Base-by-base conservation (phyloP, 176 grass and related monocot species). In the Cymbopogon citratus region DNA sequence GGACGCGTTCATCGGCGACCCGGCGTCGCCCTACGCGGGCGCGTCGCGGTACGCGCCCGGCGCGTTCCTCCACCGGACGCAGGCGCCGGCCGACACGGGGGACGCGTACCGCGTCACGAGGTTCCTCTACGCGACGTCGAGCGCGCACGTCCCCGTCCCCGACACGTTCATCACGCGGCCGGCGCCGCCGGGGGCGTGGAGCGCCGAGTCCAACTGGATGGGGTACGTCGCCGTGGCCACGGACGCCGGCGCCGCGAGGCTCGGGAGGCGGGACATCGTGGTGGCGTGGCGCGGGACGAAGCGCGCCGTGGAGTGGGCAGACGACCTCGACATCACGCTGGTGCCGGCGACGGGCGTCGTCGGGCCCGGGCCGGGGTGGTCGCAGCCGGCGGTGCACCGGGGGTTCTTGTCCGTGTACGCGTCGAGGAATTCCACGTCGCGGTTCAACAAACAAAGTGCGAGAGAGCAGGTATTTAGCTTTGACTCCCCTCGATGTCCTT, bases 211-310 rank as follows among this genome's bases (percentile, higher is more conserved):
- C 52, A 97, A 92, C 46, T 97, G 91, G 91, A 94, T 97, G 60
- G 94, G 94, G 5, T 97, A 91, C 78, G 83, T 94, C 5, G 95
- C 92, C 62, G 92, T 94, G 60, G 87, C 92, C 60, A 93, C 95
- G 27, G 95, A 98, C 61, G 68, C 57, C 62, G 88, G 77, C 40
- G 87, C 75, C 18, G 90, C 84, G 23, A 78, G 65, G 72, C 74
- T 88, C 5, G 89, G 95, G 79, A 78, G 95, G 79, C 86, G 92
- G 54, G 95, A 95, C 76, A 60, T 95, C 66, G 83, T 94, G 39
- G 90, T 98, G 65, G 88, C 88, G 12, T 95, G 95, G 95, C 85
- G 95, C 57, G 92, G 90, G 67, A 98, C 90, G 63, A 69, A 84
- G 79, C 71, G 88, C 25, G 34, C 65, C 39, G 70, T 82, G 62